A percentile compares a stretch with the other conserved stretches of the same genome.
phyloP scores from a whole-genome alignment of 352 stramenopile genomes.

The Ophiocytium majus region DNA sequence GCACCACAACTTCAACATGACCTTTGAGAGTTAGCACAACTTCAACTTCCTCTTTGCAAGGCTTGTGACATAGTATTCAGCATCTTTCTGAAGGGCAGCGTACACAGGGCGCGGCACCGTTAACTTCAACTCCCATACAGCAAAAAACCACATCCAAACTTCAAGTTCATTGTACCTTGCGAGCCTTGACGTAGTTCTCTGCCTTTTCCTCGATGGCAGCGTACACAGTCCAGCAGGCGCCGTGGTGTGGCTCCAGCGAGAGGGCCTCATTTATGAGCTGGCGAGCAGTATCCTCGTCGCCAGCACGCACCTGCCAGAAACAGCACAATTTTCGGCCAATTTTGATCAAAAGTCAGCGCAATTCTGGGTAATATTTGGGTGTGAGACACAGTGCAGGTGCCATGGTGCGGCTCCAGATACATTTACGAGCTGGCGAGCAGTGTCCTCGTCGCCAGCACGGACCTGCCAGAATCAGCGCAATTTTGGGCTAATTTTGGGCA shows the following conservation, averaged over 20 bases:
- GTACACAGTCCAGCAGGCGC: conserved; percentile 58
- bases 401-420: conserved; percentile 50
- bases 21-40: no score
- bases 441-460: conserved; percentile 14
- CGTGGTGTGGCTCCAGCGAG: conserved; percentile 47
- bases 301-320: conserved; percentile 23
- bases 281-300: conserved; percentile 27
- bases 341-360: not conserved
- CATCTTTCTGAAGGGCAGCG: no score
- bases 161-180: conserved; percentile 37
- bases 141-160: no score
- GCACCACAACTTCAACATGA: no score
- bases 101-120: no score
- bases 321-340: not conserved
- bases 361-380: not conserved
- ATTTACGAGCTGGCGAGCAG: conserved; percentile 41
- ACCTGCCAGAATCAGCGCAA: conserved; percentile 17
- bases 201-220: conserved; percentile 52
- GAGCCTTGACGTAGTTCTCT: conserved; percentile 38
- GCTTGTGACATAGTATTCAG: not conserved
- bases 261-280: conserved; percentile 52
- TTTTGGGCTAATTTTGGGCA: conserved; percentile 4
- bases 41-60: no score
- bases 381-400: no score
- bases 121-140: no score